A percentile compares a stretch with the other conserved stretches of the same genome.
Evolutionary conservation across 176 grass and related monocot genomes (phyloP).

Genomic region (Oryza glumipatula): DNA sequence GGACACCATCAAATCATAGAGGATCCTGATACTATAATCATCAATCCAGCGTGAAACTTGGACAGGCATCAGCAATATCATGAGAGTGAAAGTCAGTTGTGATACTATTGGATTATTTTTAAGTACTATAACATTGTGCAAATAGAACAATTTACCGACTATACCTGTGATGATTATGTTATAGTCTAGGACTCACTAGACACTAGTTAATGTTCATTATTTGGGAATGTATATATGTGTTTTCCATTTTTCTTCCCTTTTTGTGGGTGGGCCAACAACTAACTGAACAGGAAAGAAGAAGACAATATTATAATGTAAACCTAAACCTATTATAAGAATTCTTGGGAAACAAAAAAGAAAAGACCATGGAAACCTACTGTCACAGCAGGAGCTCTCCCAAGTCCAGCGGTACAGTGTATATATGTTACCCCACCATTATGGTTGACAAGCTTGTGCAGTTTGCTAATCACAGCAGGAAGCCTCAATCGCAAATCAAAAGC

Average conservation of each 20-base stretch:
- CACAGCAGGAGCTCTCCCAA: constrained; percentile 94
- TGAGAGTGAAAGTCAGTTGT: not conserved
- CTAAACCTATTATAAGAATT: not conserved
- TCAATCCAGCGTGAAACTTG: constrained; percentile 9
- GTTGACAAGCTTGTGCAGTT: constrained; percentile 77
- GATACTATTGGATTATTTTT: not conserved
- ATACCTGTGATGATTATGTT: not conserved
- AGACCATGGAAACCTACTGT: constrained; percentile 60
- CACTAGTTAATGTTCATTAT: not conserved
- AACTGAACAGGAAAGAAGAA: constrained; percentile 1
- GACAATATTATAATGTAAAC: not conserved
- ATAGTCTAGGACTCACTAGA: not conserved
- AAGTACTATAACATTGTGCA: not conserved
- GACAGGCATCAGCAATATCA: not conserved
- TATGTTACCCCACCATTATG: constrained; percentile 86
- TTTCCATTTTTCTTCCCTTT: not conserved
- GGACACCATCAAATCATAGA: not conserved
- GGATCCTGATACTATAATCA: not conserved
- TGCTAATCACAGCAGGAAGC: constrained; percentile 93
- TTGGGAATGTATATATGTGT: not conserved
- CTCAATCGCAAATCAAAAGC: constrained; percentile 96
- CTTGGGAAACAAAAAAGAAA: constrained; percentile 21
- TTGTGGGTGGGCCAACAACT: not conserved
- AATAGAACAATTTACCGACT: not conserved
- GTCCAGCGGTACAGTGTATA: constrained; percentile 97